Evolutionary conservation across 805 yeast species (phyloP).

Genomic region (Yarrowia sp.): DNA sequence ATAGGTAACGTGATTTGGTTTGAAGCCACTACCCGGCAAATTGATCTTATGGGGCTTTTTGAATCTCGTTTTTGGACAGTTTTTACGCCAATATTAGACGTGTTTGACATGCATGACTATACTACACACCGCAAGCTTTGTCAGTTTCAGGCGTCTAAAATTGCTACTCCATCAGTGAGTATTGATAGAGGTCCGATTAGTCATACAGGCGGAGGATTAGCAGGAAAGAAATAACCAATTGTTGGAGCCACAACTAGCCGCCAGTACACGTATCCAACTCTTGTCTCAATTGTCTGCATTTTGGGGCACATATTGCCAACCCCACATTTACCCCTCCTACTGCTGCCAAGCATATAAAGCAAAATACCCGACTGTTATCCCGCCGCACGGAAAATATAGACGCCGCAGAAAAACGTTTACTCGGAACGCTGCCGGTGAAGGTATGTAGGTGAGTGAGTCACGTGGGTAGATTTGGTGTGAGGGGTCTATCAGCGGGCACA

Average conservation of each 20-base stretch:
- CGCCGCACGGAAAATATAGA: conserved; percentile 14
- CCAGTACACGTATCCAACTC: no score
- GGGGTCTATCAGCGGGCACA: no score
- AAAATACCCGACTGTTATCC: not conserved
- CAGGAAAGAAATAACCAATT: no score
- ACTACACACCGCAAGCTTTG: not conserved
- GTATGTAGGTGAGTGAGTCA: not conserved
- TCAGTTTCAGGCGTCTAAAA: conserved; percentile 2
- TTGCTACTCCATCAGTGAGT: not conserved
- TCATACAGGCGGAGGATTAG: no score
- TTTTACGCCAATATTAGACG: no score
- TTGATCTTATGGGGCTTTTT: not conserved
- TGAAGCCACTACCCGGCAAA: no score
- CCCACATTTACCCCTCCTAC: not conserved
- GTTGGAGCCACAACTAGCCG: no score
- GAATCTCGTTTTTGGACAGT: not conserved
- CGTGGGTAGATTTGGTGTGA: no score
- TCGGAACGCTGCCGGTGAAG: not conserved
- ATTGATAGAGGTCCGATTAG: no score
- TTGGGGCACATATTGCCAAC: not conserved
- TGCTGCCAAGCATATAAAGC: not conserved
- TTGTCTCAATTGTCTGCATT: not conserved
- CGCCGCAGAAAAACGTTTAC: not conserved
- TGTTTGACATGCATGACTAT: no score
- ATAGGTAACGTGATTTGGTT: not conserved